These are phyloP conservation scores for Remersonia thermophila DNA, from an alignment of 2,329 filamentous ascomycete species.

Conservation along the genomic window DNA sequence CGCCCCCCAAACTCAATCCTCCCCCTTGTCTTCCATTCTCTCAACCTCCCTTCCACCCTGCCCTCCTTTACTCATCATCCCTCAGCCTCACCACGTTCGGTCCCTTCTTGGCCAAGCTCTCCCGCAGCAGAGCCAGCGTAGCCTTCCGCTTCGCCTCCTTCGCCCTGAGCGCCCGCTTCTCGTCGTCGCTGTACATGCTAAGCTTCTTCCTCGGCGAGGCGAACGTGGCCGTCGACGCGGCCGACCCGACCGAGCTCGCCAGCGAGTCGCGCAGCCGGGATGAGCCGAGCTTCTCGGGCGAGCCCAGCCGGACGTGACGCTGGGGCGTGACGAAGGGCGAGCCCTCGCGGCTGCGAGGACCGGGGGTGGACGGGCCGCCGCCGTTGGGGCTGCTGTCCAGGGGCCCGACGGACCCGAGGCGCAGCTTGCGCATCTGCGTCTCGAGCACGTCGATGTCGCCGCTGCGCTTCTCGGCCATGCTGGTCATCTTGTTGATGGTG, in stretches of 20 bases:
- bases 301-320: constrained; percentile 25
- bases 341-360: constrained; percentile 26
- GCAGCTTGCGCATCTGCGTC: constrained; percentile 57
- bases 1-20: neutral
- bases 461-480: constrained; percentile 81
- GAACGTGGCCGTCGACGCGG: constrained; percentile 9
- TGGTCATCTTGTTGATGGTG: constrained; percentile 86
- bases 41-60: neutral
- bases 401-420: constrained; percentile 15
- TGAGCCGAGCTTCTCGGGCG: constrained; percentile 21
- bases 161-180: constrained; percentile 44
- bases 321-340: constrained; percentile 32
- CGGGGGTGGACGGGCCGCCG: constrained; percentile 5
- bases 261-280: constrained; percentile 23
- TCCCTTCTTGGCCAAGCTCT: constrained; percentile 36
- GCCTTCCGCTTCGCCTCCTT: constrained; percentile 41
- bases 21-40: neutral
- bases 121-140: constrained; percentile 39
- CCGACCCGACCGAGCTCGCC: constrained; percentile 30
- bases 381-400: neutral
- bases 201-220: constrained; percentile 44
- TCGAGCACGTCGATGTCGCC: constrained; percentile 86
- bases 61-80: constrained; percentile 15
- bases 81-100: constrained; percentile 33
- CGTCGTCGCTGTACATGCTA: constrained; percentile 45